Evolutionary conservation across 2,329 filamentous ascomycete genomes (phyloP).

Genomic region (Neopestalotiopsis clavispora): DNA sequence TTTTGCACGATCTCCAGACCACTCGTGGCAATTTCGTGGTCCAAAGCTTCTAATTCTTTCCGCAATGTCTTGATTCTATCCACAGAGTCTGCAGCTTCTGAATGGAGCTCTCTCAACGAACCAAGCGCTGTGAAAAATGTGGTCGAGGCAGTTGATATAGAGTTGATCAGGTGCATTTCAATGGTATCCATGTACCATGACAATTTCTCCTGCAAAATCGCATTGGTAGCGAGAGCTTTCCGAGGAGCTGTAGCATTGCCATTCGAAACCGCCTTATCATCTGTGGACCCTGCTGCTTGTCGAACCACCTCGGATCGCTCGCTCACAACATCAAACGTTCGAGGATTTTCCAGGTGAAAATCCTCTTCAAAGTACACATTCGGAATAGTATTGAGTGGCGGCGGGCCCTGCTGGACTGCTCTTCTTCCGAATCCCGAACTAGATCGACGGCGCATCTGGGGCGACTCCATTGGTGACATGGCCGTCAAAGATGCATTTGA

Average conservation of each 20-base stretch:
- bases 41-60: conserved; percentile 78
- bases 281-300: conserved; percentile 57
- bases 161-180: conserved; percentile 94
- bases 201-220: conserved; percentile 95
- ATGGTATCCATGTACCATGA: conserved; percentile 99
- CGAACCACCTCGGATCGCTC: conserved; percentile 96
- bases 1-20: conserved; percentile 87
- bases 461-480: conserved; percentile 53
- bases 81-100: conserved; percentile 90
- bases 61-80: conserved; percentile 81
- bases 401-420: conserved; percentile 73
- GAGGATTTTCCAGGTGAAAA: conserved; percentile 93
- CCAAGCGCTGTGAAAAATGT: conserved; percentile 96
- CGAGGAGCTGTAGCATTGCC: conserved; percentile 66
- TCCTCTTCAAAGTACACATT: conserved; percentile 92
- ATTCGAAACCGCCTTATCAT: conserved; percentile 61
- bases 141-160: conserved; percentile 92
- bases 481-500: conserved; percentile 55
- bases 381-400: conserved; percentile 90
- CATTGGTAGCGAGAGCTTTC: conserved; percentile 92
- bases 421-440: conserved; percentile 60
- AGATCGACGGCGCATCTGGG: conserved; percentile 47
- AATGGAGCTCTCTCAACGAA: conserved; percentile 87
- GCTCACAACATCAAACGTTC: conserved; percentile 95
- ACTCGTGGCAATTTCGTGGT: conserved; percentile 83